phyloP scores from a whole-genome alignment of 208 protist genomes.

The Herpetomonas samuelpessoai region DNA sequence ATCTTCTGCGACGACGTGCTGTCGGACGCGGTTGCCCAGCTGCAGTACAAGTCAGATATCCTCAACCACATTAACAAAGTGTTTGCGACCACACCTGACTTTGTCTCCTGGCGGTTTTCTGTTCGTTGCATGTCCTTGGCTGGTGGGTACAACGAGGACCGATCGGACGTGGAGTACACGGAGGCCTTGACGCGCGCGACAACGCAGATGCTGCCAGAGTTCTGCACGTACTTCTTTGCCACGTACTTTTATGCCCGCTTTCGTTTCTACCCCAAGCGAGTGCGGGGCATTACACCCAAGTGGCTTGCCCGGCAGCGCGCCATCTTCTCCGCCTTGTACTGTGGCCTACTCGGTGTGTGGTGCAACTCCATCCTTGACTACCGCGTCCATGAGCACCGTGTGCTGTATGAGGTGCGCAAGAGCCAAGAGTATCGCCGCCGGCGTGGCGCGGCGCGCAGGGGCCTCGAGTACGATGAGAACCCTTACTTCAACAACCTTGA shows the following conservation, averaged over 20 bases:
- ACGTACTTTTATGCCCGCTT: conserved; percentile 82
- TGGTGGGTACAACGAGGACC: conserved; percentile 86
- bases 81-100: conserved; percentile 80
- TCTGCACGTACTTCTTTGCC: conserved; percentile 69
- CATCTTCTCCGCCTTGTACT: conserved; percentile 68
- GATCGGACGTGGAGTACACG: conserved; percentile 84
- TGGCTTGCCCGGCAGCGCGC: conserved; percentile 80
- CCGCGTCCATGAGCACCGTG: conserved; percentile 67
- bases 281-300: conserved; percentile 73
- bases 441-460: conserved; percentile 50
- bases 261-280: conserved; percentile 72
- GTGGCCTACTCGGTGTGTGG: conserved; percentile 64
- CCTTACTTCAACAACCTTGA: conserved; percentile 76
- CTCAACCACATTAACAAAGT: conserved; percentile 87
- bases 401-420: conserved; percentile 77
- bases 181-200: conserved; percentile 64
- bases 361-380: conserved; percentile 76
- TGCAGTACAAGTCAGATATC: conserved; percentile 91
- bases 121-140: conserved; percentile 85
- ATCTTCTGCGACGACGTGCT: conserved; percentile 86
- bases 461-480: conserved; percentile 58
- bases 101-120: conserved; percentile 88
- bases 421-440: conserved; percentile 71
- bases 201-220: conserved; percentile 75
- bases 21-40: conserved; percentile 79